Evolutionary conservation across 805 yeast genomes (phyloP), one percentile per base, ranked within the genome.

Genomic region (Suhomyces sp.): DNA sequence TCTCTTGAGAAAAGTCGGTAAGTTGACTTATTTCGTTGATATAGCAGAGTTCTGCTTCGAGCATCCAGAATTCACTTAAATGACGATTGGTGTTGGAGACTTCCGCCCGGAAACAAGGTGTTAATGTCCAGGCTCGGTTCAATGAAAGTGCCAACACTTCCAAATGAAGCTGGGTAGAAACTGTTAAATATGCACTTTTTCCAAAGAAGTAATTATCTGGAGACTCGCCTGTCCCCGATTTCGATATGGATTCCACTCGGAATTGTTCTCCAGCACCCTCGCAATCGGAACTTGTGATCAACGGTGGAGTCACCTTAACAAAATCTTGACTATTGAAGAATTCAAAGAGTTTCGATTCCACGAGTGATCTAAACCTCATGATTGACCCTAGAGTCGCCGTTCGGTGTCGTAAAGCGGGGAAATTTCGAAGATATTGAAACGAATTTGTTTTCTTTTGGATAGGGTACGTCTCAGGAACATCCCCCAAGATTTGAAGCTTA

Each of bases 201-300:
- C 82, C 87, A 51, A 84, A 86, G 50, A 85, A 87, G 20, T 31
- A 22, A 17, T 31, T 23, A 15, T 21, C 27, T 4, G 23, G 25
- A 6, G 20, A 16, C 16, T 19, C 16, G 4, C 24, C 36, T 6
- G 22, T 22, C 10, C 25, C 25, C 11, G n/a, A n/a, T 5, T 31
- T 31, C 15, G 23, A 19, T 12, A 30, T 8, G 2, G 73, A 60
- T 28, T 67, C 70, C 8, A 90, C 62, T 29, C 62, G 64, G 46
- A 93, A 93, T 42, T 85, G 76, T 54, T 93, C 98, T 4, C 98
- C 98, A 3, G 95, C 97, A 12, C 98, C 98, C 63, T 93, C 99
- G 55, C 98, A 91, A 56, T 93, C 98, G 1, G 95, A 78, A 8
- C 86, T 70, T 0, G 98, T 93, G 15, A 91, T 63, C 9, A 91